These are phyloP conservation scores for Neofusicoccum sp. DNA, from an alignment of 2,329 filamentous ascomycete species.

Conservation along the genomic window DNA sequence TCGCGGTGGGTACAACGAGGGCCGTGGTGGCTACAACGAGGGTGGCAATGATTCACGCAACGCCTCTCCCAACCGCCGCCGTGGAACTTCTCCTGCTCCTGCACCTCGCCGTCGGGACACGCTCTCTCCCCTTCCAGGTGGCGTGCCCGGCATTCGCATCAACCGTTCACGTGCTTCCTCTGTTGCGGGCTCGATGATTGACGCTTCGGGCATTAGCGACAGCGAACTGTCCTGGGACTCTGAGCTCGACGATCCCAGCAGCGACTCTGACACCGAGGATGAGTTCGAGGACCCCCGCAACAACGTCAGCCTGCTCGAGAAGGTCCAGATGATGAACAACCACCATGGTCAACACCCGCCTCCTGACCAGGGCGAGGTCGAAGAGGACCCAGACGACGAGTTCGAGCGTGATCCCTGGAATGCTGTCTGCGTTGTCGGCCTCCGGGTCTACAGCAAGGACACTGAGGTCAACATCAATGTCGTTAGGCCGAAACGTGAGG, in stretches of 20 bases:
- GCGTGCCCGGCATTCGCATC: slow-evolving; percentile 38
- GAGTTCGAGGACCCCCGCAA: background rate
- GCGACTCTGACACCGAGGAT: slow-evolving; percentile 23
- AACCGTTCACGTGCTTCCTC: slow-evolving; percentile 26
- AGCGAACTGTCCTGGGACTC: slow-evolving; percentile 42
- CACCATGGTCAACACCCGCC: background rate
- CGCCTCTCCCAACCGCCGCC: slow-evolving; percentile 32
- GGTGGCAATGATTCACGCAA: slow-evolving; percentile 35
- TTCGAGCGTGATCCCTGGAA: slow-evolving; percentile 61
- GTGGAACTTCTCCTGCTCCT: slow-evolving; percentile 28
- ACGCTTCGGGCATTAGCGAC: slow-evolving; percentile 34
- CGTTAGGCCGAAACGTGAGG: slow-evolving; percentile 16
- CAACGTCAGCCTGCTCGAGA: slow-evolving; percentile 3
- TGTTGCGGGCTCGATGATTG: slow-evolving; percentile 32
- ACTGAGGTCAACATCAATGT: slow-evolving; percentile 55
- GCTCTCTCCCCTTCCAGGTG: slow-evolving; percentile 40
- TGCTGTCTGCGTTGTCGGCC: slow-evolving; percentile 61
- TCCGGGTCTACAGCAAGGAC: slow-evolving; percentile 60
- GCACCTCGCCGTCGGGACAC: slow-evolving; percentile 38
- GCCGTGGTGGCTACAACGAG: slow-evolving; percentile 28
- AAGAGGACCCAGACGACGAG: slow-evolving; percentile 43
- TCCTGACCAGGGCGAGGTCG: slow-evolving; percentile 25
- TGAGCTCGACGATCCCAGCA: slow-evolving; percentile 42
- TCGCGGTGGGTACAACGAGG: slow-evolving; percentile 36
- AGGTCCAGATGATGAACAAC: background rate